A percentile compares a stretch with the other conserved stretches of the same genome.
These are phyloP conservation scores for Rutstroemia sp. DNA, from an alignment of 2,329 filamentous ascomycete genomes.

Conservation along the genomic window DNA sequence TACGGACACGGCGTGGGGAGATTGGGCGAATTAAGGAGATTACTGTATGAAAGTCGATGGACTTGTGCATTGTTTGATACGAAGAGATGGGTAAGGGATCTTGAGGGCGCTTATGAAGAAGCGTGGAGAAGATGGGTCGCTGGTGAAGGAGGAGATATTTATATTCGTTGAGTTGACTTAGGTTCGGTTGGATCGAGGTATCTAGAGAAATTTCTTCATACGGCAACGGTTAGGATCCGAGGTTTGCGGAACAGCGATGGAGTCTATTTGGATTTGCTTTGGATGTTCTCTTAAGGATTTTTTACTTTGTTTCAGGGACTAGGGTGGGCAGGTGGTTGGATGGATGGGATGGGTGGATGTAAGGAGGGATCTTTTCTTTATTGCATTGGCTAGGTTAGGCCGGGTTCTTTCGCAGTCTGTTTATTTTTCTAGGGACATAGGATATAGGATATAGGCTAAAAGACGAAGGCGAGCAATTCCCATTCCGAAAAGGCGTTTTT, in stretches of 20 bases:
- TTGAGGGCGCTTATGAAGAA: conserved; percentile 81
- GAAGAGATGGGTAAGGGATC: conserved; percentile 77
- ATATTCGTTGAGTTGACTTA: conserved; percentile 41
- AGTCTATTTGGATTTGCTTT: neutral
- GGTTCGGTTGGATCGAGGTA: no score
- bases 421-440: neutral
- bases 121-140: conserved; percentile 85
- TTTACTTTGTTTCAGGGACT: neutral
- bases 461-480: neutral
- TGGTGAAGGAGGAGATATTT: conserved; percentile 88
- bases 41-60: conserved; percentile 81
- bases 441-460: neutral
- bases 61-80: conserved; percentile 87
- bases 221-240: no score
- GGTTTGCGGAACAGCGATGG: neutral
- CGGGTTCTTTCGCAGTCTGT: no score
- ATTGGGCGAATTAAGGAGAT: conserved; percentile 67
- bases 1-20: conserved; percentile 56
- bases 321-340: neutral
- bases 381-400: neutral
- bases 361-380: neutral
- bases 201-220: no score
- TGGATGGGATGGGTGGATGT: neutral
- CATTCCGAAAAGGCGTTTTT: neutral
- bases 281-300: neutral